Evolutionary conservation across 2,329 filamentous ascomycete species (phyloP), one percentile per base, ranked within the genome.

Genomic region (Clarireedia monteithiana): DNA sequence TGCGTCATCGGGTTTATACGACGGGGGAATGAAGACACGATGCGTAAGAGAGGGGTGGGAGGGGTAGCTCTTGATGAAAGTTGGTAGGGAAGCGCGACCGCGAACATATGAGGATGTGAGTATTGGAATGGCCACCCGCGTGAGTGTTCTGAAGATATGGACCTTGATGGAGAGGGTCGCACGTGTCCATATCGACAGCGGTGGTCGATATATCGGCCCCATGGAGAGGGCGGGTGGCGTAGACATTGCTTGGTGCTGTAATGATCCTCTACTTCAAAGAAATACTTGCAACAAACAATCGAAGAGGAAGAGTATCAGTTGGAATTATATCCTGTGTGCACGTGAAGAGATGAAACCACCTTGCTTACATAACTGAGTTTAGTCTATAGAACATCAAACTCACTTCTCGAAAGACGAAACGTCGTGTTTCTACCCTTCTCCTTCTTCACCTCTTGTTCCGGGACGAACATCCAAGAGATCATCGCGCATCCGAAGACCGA

Each of bases 41-140:
- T 56, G 54, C 10, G 38, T 55, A 10, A 53, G 51, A 2, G 38
- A 27, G n/a, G 55, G 45, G 39, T 57, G 55, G 7, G 24, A 42
- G 27, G 50, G 44, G 3, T 57, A 55, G 27, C n/a, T 53, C 52
- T 56, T 56, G 10, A 40, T 53, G 49, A 53, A 52, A 17, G 48
- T 56, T 5, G 54, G 54, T 15, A 53, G 42, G 12, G 6, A 34
- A 15, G 40, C 49, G n/a, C 23, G 20, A 27, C 40, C 23, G 20
- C 40, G 34, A 3, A 47, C 5, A 26, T 47, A 52, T 24, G 23
- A 7, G 4, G 49, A 44, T 2, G 34, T 24, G 30, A 42, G 1
- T 12, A 56, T 38, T 7, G 54, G 6, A 5, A n/a, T 24, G 5
- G 47, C 27, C 5, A 50, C 36, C 2, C 24, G 7, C 17, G 9